Conservation (phyloP, 106 monocot genomes). For the Phalaenopsis equestris region DNA sequence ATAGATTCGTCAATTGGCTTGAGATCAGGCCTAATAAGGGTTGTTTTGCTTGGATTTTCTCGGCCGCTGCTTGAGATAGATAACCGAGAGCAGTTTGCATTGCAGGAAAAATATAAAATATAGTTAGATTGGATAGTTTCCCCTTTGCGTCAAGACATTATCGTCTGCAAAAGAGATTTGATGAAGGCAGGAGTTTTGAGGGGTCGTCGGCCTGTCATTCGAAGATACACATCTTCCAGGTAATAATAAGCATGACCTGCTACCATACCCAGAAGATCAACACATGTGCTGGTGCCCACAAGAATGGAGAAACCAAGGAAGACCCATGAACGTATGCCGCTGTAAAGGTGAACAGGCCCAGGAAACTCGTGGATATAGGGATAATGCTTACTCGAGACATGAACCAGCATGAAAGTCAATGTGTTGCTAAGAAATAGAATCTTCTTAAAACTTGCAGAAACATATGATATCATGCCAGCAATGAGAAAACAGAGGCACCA, state of each 20-base stretch:
- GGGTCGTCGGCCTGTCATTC: conserved; percentile 54
- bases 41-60: too few relatives aligned
- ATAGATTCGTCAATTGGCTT: too few relatives aligned
- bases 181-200: conserved; percentile 61
- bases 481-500: conserved; percentile 77
- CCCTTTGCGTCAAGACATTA: conserved; percentile 10
- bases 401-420: conserved; percentile 97
- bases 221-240: conserved; percentile 66
- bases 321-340: conserved; percentile 18
- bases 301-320: conserved; percentile 71
- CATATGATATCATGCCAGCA: conserved; percentile 89
- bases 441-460: conserved; percentile 76
- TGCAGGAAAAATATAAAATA: too few relatives aligned
- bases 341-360: too few relatives aligned
- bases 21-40: too few relatives aligned
- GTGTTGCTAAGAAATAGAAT: conserved; percentile 96
- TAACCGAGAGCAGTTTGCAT: too few relatives aligned
- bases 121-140: too few relatives aligned
- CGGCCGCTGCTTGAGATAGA: too few relatives aligned
- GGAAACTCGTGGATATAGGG: too few relatives aligned
- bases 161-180: conserved; percentile 66
- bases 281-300: conserved; percentile 78
- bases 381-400: too few relatives aligned
- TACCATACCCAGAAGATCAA: conserved; percentile 83
- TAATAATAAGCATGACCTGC: conserved; percentile 73